A percentile compares a stretch with the other conserved stretches of the same genome.
phyloP scores from a whole-genome alignment of 257 asterid species.

The Striga asiatica region DNA sequence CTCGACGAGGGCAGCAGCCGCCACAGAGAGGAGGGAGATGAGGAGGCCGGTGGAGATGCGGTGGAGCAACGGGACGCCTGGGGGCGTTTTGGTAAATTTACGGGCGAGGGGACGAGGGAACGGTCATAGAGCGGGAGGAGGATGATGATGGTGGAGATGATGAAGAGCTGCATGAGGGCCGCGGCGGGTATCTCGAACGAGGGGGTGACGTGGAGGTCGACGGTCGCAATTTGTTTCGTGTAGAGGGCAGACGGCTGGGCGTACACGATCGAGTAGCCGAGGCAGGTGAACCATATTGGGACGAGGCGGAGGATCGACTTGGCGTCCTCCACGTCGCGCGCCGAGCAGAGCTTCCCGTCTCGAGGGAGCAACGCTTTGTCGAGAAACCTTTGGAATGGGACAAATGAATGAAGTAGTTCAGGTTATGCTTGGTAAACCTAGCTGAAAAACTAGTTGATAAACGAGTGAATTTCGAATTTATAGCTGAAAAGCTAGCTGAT shows the following conservation, averaged over 20 bases:
- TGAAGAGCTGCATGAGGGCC: conserved; percentile 22
- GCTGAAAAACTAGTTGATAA: too few species aligned
- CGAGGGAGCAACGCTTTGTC: conserved; percentile 20
- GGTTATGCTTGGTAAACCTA: too few species aligned
- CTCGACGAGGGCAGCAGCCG: too few species aligned
- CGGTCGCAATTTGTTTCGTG: conserved; percentile 30
- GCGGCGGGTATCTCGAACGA: conserved; percentile 23
- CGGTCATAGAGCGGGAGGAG: too few species aligned
- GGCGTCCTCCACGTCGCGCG: conserved; percentile 22
- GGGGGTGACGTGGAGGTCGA: conserved; percentile 17
- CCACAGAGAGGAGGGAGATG: too few species aligned
- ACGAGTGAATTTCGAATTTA: too few species aligned
- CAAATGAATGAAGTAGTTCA: too few species aligned
- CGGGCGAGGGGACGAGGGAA: too few species aligned
- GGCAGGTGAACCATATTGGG: conserved; percentile 24
- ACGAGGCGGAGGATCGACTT: conserved; percentile 21
- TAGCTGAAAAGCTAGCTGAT: too few species aligned
- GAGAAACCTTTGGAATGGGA: conserved; percentile 15
- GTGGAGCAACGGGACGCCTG: too few species aligned
- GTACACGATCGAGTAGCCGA: conserved; percentile 23
- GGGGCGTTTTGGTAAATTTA: too few species aligned
- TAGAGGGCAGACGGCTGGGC: conserved; percentile 25
- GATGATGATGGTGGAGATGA: conserved; percentile 12
- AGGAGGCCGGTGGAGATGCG: too few species aligned
- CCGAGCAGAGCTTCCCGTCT: conserved; percentile 6